phyloP scores from a whole-genome alignment of 1,139 yeast species.

The Blastobotrys arbuscula region DNA sequence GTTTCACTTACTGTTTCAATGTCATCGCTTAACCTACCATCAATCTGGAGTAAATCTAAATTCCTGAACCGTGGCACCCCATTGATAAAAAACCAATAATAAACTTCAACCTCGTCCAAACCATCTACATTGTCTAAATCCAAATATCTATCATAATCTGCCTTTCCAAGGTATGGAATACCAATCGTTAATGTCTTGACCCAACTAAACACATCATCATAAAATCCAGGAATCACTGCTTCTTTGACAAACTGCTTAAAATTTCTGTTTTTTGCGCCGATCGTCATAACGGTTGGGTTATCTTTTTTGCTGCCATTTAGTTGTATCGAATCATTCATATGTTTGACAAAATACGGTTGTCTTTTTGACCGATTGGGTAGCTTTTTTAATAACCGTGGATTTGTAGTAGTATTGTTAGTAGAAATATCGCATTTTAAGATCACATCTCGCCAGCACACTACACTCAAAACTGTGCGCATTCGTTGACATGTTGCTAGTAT shows the following conservation, averaged over 20 bases:
- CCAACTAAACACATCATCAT: conserved; percentile 1
- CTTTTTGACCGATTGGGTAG: neutral
- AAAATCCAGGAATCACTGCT: conserved; percentile 5
- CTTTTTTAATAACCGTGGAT: neutral
- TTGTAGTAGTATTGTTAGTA: neutral
- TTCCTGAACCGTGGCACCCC: neutral
- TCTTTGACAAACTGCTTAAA: conserved; percentile 3
- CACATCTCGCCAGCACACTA: conserved; percentile 4
- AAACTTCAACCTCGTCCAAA: neutral
- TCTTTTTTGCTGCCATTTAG: neutral
- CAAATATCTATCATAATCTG: neutral
- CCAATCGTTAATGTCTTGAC: conserved; percentile 1
- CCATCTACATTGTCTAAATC: neutral
- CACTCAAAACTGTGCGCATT: neutral
- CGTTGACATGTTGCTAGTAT: conserved; percentile 5
- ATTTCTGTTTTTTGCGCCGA: neutral
- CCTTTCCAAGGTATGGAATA: neutral
- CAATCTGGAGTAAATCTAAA: conserved; percentile 2
- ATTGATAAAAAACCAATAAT: conserved; percentile 5
- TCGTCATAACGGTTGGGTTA: neutral
- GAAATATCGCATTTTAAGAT: neutral
- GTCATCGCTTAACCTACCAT: neutral
- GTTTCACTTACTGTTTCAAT: neutral
- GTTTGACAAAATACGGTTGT: conserved; percentile 5
- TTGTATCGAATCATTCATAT: conserved; percentile 1